These are phyloP conservation scores for Aspergillus biplanus DNA, from an alignment of 495 filamentous ascomycete species.

Conservation along the genomic window DNA sequence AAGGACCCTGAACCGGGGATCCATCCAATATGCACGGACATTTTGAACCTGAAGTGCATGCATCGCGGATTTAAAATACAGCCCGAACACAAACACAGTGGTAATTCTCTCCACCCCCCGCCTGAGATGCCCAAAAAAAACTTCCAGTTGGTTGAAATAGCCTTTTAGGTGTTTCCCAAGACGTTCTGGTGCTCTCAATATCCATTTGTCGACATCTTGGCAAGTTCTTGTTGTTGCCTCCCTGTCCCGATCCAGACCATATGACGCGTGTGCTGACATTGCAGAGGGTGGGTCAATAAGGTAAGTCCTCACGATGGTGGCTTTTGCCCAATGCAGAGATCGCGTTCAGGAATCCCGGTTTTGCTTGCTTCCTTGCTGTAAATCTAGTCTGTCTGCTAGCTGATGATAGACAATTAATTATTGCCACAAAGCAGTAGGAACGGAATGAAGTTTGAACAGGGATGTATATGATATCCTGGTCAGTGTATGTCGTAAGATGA, in stretches of 20 bases:
- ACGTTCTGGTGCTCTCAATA: background rate
- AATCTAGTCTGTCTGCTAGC: background rate
- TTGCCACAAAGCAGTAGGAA: background rate
- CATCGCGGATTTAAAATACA: too few relatives aligned
- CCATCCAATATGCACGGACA: background rate
- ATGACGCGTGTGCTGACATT: conserved; percentile 2
- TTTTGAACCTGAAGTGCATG: background rate
- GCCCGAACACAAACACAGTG: too few relatives aligned
- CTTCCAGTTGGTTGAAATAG: background rate
- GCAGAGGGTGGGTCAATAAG: conserved; percentile 5
- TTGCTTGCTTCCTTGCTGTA: background rate
- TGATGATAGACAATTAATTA: background rate
- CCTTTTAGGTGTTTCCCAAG: background rate
- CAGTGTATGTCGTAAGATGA: too few relatives aligned
- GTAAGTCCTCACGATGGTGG: background rate
- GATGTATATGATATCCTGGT: background rate
- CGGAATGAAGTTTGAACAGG: background rate
- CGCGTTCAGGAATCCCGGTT: background rate
- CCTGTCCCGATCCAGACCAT: background rate
- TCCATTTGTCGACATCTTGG: background rate
- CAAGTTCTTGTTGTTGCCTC: too few relatives aligned
- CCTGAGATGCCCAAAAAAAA: too few relatives aligned
- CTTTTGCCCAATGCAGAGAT: background rate
- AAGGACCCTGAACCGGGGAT: background rate
- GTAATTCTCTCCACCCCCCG: too few relatives aligned